Base-by-base conservation (phyloP, 768 basidiomycete genomes). In the Phaffia australis region DNA sequence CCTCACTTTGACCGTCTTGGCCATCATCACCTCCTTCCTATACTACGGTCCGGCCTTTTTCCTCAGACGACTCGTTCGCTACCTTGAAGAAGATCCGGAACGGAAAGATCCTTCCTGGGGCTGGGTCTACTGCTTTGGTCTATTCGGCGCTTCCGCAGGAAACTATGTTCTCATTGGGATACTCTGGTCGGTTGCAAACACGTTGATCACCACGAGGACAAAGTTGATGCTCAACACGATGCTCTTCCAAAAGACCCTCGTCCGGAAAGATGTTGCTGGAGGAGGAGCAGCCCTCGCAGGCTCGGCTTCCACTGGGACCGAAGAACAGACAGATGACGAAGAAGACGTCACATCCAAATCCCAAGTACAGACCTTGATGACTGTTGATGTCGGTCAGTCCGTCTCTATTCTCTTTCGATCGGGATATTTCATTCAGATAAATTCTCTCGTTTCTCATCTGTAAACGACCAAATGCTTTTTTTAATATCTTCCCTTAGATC, bases 191-290 rank as follows among this genome's bases (percentile, higher is more conserved):
- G 58, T 87, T 59, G 79, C 86, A 2, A 86, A 83, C 0, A 87
- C 86, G 0, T 81, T 79, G 4, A 75, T 91, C 32, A 86, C 89
- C 77, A 83, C 84, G 59, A 81, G 85, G 35, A 75, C 91, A 32
- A 83, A 82, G 57, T 80, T 86, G 46, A 87, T 91, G 72, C 79
- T 93, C 56, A 90, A 90, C 77, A 84, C 87, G n/a, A 81, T 85
- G 63, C 79, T 93, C 5, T 92, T 87, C 74, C 83, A 84, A 23
- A 93, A 93, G 77, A 91, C 88, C 0, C 82, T 92, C 19, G 83
- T 88, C 18, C 83, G 89, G 56, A 92, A 93, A 76, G 87, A 90
- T 70, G 78, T 87, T 29, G 88, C 87, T 0, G 87, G 74, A 29
- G 70, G 70, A 2, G 35, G 35, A 25, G 64, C 68, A 3, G 70